Evolutionary conservation across 805 yeast species (phyloP).

Genomic region (Candida silvicultrix): DNA sequence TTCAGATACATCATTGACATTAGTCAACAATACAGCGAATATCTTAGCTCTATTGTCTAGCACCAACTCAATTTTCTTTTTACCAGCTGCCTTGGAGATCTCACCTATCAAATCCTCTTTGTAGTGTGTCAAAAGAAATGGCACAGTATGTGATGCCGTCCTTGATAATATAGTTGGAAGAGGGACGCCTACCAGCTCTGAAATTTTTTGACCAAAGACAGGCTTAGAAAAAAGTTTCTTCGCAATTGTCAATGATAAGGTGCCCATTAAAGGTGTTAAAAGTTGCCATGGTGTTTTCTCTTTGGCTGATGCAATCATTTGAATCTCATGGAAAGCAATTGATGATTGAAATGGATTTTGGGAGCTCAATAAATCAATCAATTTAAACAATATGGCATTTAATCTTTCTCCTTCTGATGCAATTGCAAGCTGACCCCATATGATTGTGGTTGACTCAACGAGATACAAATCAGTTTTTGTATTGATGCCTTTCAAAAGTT

Average conservation of each 20-base stretch:
- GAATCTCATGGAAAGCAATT: conserved; percentile 60
- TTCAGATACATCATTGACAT: conserved; percentile 42
- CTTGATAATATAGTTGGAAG: conserved; percentile 55
- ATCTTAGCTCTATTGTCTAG: conserved; percentile 43
- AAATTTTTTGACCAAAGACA: conserved; percentile 48
- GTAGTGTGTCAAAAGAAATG: conserved; percentile 63
- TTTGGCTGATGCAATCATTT: conserved; percentile 49
- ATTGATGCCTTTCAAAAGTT: conserved; percentile 34
- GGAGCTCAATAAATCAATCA: conserved; percentile 63
- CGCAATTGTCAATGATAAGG: conserved; percentile 58
- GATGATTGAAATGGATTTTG: conserved; percentile 59
- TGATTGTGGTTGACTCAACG: conserved; percentile 52
- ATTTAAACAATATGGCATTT: conserved; percentile 55
- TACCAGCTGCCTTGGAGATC: conserved; percentile 48
- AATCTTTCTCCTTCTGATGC: conserved; percentile 62
- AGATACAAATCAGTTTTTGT: conserved; percentile 32
- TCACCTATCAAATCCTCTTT: conserved; percentile 55
- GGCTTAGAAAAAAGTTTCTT: conserved; percentile 44
- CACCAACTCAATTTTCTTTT: conserved; percentile 40
- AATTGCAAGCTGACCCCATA: conserved; percentile 62
- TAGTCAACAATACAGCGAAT: conserved; percentile 51
- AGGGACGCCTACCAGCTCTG: conserved; percentile 61
- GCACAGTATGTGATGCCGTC: conserved; percentile 70
- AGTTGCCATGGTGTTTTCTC: conserved; percentile 70
- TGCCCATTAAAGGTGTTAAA: conserved; percentile 72